Conservation (phyloP, 2,329 filamentous ascomycete species). For the Venturia asperata region DNA sequence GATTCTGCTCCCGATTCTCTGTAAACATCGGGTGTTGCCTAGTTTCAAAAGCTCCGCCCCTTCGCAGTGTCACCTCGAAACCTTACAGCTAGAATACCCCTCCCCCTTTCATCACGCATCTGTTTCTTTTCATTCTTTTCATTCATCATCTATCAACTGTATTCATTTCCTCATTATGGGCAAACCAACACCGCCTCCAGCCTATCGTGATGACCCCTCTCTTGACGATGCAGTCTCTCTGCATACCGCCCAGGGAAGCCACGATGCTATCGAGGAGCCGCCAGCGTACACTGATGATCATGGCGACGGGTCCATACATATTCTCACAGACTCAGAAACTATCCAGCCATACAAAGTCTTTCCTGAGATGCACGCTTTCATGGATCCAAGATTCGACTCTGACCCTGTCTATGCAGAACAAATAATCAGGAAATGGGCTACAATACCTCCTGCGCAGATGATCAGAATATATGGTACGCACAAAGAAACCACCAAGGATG, state of each 20-base stretch:
- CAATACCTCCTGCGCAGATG: conserved; percentile 29
- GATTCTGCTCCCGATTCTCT: background rate
- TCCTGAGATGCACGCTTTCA: conserved; percentile 22
- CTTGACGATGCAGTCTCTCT: conserved; percentile 32
- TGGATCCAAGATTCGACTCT: conserved; percentile 30
- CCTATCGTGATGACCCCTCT: conserved; percentile 30
- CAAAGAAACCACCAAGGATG: conserved; percentile 30
- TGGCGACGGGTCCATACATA: background rate
- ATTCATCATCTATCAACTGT: background rate
- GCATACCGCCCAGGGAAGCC: conserved; percentile 33
- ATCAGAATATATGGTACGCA: conserved; percentile 34
- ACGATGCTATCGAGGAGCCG: conserved; percentile 32
- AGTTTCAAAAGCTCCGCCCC: background rate
- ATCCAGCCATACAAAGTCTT: conserved; percentile 12
- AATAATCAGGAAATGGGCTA: conserved; percentile 26
- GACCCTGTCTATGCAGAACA: conserved; percentile 30
- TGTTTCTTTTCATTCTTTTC: background rate
- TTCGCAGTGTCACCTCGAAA: background rate
- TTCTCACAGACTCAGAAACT: conserved; percentile 3
- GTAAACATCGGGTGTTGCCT: background rate
- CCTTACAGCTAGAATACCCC: too few species aligned
- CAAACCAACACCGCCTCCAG: conserved; percentile 24
- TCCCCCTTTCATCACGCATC: background rate
- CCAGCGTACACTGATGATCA: conserved; percentile 30
- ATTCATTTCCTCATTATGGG: conserved; percentile 26